A percentile compares a stretch with the other conserved stretches of the same genome.
Conservation (phyloP, 805 yeast species). For the Monosporozyma solicola region DNA sequence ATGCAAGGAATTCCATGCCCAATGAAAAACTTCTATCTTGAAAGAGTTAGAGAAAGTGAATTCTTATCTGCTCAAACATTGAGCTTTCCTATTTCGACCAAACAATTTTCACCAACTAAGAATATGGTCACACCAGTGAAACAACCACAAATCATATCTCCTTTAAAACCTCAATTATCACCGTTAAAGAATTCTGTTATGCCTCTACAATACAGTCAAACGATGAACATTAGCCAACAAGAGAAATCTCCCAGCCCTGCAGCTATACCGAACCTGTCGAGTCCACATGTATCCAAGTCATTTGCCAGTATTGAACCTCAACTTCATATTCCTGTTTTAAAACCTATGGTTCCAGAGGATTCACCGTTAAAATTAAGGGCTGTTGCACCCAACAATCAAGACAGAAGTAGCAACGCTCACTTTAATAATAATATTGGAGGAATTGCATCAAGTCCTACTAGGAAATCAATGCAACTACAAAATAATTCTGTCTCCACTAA, state of each 20-base stretch:
- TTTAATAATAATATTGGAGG: neutral
- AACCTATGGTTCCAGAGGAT: neutral
- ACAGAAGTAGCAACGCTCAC: neutral
- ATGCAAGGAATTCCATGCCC: conserved; percentile 47
- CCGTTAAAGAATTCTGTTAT: neutral
- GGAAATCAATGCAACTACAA: neutral
- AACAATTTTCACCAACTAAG: neutral
- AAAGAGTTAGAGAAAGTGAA: conserved; percentile 13
- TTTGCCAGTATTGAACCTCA: neutral
- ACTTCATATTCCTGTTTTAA: neutral
- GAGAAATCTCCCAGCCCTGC: neutral
- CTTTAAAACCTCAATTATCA: conserved; percentile 3
- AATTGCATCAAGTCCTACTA: neutral
- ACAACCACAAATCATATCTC: neutral
- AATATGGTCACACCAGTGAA: neutral
- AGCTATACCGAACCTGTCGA: neutral
- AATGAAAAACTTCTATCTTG: conserved; percentile 32
- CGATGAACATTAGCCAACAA: neutral
- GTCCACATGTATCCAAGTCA: neutral
- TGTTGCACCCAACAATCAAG: neutral
- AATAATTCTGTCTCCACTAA: neutral
- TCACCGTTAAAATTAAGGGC: neutral
- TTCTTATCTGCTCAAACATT: neutral
- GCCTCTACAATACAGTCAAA: neutral
- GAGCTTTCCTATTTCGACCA: neutral